Percentiles rank a stretch among this genome's conserved stretches.
phyloP scores from a whole-genome alignment of 345 rosid genomes.

The Firmiana major region DNA sequence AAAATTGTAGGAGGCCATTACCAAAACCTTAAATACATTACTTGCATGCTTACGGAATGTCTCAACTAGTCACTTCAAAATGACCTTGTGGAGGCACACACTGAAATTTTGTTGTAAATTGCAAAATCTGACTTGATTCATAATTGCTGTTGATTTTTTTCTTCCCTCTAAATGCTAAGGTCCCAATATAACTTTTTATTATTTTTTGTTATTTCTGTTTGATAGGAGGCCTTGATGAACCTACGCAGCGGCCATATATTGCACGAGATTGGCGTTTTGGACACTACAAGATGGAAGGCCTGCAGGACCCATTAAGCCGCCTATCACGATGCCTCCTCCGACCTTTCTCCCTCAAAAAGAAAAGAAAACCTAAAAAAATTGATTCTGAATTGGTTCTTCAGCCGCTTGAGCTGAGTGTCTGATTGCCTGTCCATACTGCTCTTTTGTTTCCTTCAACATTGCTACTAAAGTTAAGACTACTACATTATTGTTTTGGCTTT shows the following conservation, averaged over 20 bases:
- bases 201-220: not conserved
- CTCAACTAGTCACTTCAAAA: not conserved
- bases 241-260: slow-evolving; percentile 46
- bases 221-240: slow-evolving; percentile 86
- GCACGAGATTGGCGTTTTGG: slow-evolving; percentile 93
- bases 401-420: slow-evolving; percentile 34
- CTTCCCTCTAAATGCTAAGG: not conserved
- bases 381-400: slow-evolving; percentile 42
- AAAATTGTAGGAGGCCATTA: not conserved
- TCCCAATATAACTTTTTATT: not conserved
- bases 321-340: slow-evolving; percentile 46
- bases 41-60: not conserved
- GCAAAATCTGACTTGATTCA: not conserved
- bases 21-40: not conserved
- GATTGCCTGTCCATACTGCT: slow-evolving; percentile 15
- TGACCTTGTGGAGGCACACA: not conserved
- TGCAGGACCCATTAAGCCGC: slow-evolving; percentile 84
- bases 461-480: not conserved
- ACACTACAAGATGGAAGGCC: slow-evolving; percentile 91
- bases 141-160: not conserved
- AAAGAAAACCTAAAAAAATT: slow-evolving; percentile 33
- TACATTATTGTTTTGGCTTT: not conserved
- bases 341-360: slow-evolving; percentile 41
- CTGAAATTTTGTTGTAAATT: not conserved
- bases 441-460: not conserved